phyloP scores from a whole-genome alignment of 768 basidiomycete genomes.

The Tulasnella sp. region DNA sequence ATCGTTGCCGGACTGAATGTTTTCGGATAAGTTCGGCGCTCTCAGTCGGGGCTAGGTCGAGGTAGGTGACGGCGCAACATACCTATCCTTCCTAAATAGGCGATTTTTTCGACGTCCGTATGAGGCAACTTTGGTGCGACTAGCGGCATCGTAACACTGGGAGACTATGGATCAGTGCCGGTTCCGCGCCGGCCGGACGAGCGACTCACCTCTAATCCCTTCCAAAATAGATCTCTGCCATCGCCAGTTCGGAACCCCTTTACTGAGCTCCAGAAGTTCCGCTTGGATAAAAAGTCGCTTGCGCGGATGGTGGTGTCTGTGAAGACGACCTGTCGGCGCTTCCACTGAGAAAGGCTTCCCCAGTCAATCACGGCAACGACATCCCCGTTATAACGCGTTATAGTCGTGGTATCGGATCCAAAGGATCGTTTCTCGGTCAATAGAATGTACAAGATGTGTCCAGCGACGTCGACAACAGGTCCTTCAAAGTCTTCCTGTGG shows the following conservation, averaged over 20 bases:
- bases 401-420: not conserved
- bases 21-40: not conserved
- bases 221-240: conserved; percentile 1
- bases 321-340: not conserved
- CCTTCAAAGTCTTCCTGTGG: not conserved
- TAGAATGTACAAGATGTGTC: not conserved
- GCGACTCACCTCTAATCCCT: not conserved
- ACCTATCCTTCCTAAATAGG: not conserved
- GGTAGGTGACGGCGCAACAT: not conserved
- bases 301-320: not conserved
- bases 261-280: not conserved
- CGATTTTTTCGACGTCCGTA: not conserved
- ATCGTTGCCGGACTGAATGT: not conserved
- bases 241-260: not conserved
- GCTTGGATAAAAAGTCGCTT: conserved; percentile 13
- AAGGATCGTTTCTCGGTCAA: not conserved
- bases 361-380: not conserved
- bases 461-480: not conserved
- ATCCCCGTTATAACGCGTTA: not conserved
- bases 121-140: not conserved
- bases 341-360: conserved; percentile 11
- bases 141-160: not conserved
- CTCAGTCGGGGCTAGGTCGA: not conserved
- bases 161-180: not conserved
- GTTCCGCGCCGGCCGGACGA: not conserved